These are phyloP conservation scores for Pezicula neosporulosa DNA, from an alignment of 2,329 filamentous ascomycete species.

Conservation along the genomic window DNA sequence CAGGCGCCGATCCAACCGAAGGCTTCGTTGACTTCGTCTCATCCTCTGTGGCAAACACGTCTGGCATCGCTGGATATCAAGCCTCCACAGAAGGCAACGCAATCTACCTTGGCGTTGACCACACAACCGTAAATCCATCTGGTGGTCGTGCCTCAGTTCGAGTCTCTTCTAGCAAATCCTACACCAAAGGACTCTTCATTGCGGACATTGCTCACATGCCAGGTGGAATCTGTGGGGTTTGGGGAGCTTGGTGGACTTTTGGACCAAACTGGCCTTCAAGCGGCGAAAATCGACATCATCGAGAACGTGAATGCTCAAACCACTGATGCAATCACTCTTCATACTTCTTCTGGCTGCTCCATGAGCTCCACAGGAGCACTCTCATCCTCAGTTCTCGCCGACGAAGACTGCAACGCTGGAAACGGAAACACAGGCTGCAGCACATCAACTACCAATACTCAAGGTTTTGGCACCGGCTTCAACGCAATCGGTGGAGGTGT, in stretches of 20 bases:
- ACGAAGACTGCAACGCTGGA: slow-evolving; percentile 52
- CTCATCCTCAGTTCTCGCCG: slow-evolving; percentile 40
- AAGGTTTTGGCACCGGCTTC: slow-evolving; percentile 66
- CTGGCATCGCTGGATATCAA: slow-evolving; percentile 40
- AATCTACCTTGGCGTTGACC: slow-evolving; percentile 69
- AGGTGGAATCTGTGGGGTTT: slow-evolving; percentile 51
- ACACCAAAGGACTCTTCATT: slow-evolving; percentile 54
- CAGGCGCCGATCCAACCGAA: slow-evolving; percentile 62
- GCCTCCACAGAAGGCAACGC: slow-evolving; percentile 33
- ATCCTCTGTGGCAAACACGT: slow-evolving; percentile 51
- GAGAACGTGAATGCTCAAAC: slow-evolving; percentile 68
- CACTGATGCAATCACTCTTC: slow-evolving; percentile 62
- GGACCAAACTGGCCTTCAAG: slow-evolving; percentile 64
- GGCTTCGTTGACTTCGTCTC: slow-evolving; percentile 72
- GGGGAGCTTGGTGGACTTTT: slow-evolving; percentile 55
- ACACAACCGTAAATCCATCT: slow-evolving; percentile 48
- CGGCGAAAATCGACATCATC: slow-evolving; percentile 80
- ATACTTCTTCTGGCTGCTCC: slow-evolving; percentile 59
- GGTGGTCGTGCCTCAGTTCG: slow-evolving; percentile 69
- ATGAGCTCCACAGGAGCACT: slow-evolving; percentile 48
- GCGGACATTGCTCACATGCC: slow-evolving; percentile 59
- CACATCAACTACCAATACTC: slow-evolving; percentile 45
- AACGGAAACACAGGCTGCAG: slow-evolving; percentile 55
- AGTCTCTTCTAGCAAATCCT: slow-evolving; percentile 51
- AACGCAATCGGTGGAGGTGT: slow-evolving; percentile 67